A percentile compares a stretch with the other conserved stretches of the same genome.
Evolutionary conservation across 306 rosid species (phyloP).

Genomic region (Pyrus pyrifolia): DNA sequence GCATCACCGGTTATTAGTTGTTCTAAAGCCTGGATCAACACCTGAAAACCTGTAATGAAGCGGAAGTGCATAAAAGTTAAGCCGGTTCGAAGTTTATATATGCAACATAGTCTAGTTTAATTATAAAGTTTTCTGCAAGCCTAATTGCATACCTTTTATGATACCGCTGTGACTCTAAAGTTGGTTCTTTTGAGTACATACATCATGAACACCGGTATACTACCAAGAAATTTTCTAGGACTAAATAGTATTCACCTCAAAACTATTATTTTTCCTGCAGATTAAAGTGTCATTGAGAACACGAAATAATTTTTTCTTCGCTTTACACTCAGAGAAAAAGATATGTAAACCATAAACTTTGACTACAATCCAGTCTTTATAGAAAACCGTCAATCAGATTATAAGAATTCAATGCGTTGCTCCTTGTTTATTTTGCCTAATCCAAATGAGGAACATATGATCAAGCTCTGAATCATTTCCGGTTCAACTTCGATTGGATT

Average conservation of each 20-base stretch:
- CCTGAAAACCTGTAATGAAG: slow-evolving; percentile 72
- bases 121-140: not conserved
- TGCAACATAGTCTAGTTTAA: not conserved
- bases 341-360: not conserved
- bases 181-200: not conserved
- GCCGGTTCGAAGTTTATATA: not conserved
- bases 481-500: not conserved
- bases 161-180: not conserved
- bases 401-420: not conserved
- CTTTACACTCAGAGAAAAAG: not conserved
- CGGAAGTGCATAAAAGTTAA: not conserved
- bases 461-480: not conserved
- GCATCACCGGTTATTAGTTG: slow-evolving; percentile 45
- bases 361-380: not conserved
- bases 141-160: not conserved
- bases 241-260: not conserved
- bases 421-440: not conserved
- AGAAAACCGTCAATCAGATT: not conserved
- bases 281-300: not conserved
- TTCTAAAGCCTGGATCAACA: slow-evolving; percentile 63
- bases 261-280: not conserved
- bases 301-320: not conserved
- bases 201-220: not conserved
- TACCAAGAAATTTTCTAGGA: not conserved
- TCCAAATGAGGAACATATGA: not conserved